These are phyloP conservation scores for Blastosporella zonata DNA, from an alignment of 1,284 basidiomycete genomes.

Conservation along the genomic window DNA sequence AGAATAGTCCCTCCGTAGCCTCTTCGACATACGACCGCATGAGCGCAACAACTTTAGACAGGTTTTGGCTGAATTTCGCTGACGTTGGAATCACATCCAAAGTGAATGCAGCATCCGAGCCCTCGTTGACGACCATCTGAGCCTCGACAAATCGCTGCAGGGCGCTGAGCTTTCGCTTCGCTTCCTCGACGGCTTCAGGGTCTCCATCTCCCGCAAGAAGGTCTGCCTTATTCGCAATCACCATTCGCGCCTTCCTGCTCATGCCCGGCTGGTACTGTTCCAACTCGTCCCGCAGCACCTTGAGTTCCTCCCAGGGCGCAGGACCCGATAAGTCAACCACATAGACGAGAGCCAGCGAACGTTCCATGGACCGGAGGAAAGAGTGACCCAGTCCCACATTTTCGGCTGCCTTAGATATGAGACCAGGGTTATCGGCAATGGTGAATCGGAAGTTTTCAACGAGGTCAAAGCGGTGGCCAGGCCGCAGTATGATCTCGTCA, in stretches of 20 bases:
- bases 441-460: slow-evolving; percentile 85
- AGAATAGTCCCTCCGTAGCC: slow-evolving; percentile 34
- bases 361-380: slow-evolving; percentile 91
- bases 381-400: slow-evolving; percentile 93
- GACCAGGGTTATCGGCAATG: slow-evolving; percentile 96
- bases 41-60: slow-evolving; percentile 60
- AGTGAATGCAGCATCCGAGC: slow-evolving; percentile 6
- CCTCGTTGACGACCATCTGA: slow-evolving; percentile 39
- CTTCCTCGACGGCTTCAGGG: slow-evolving; percentile 44
- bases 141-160: slow-evolving; percentile 54
- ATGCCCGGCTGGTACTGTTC: slow-evolving; percentile 84
- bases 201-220: slow-evolving; percentile 54
- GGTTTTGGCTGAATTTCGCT: slow-evolving; percentile 79
- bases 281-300: slow-evolving; percentile 73
- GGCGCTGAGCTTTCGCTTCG: slow-evolving; percentile 52
- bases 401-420: slow-evolving; percentile 81
- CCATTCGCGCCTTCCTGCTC: slow-evolving; percentile 70
- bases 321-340: slow-evolving; percentile 84
- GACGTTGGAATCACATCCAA: slow-evolving; percentile 76
- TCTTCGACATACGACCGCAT: slow-evolving; percentile 67
- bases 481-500: slow-evolving; percentile 21
- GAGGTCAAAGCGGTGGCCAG: slow-evolving; percentile 48
- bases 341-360: slow-evolving; percentile 87
- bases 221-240: slow-evolving; percentile 96
- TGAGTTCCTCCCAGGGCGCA: slow-evolving; percentile 75